Conservation (phyloP, 1,284 basidiomycete genomes). For the Trichosporon ovoides region DNA sequence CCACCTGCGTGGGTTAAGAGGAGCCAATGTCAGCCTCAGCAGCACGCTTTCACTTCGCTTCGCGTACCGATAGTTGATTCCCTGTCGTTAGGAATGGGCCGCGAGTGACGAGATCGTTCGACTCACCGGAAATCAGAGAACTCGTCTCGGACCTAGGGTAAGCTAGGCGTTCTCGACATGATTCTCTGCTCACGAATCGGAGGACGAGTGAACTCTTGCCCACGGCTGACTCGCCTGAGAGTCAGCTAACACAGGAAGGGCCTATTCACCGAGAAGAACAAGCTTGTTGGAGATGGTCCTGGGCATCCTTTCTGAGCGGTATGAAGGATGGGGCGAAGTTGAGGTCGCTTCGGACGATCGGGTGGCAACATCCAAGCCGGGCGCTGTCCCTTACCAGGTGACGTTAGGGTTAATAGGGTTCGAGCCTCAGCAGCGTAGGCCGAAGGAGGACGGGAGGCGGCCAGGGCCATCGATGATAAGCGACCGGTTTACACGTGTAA, state of each 20-base stretch:
- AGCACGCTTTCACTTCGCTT: no score
- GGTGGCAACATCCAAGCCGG: constrained; percentile 14
- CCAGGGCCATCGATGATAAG: constrained; percentile 3
- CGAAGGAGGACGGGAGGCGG: neutral
- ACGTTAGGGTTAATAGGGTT: constrained; percentile 2
- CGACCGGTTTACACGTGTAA: neutral
- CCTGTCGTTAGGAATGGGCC: constrained; percentile 20
- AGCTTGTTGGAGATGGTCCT: constrained; percentile 59
- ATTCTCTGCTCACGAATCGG: constrained; percentile 66
- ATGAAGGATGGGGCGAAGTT: neutral
- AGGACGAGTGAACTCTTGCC: constrained; percentile 95
- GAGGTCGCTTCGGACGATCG: constrained; percentile 4
- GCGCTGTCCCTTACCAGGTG: neutral
- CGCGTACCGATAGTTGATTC: constrained; percentile 47
- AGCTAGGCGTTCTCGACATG: neutral
- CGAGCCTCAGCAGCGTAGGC: neutral
- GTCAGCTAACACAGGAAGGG: constrained; percentile 5
- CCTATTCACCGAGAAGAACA: constrained; percentile 69
- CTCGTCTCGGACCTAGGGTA: constrained; percentile 62
- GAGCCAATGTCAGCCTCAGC: constrained; percentile 4
- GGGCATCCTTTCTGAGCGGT: constrained; percentile 30
- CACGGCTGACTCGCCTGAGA: constrained; percentile 85
- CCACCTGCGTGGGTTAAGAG: constrained; percentile 19
- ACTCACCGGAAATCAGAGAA: constrained; percentile 92
- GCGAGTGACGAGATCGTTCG: neutral